Base-by-base conservation (phyloP, 768 basidiomycete genomes). In the Jaapia argillacea region DNA sequence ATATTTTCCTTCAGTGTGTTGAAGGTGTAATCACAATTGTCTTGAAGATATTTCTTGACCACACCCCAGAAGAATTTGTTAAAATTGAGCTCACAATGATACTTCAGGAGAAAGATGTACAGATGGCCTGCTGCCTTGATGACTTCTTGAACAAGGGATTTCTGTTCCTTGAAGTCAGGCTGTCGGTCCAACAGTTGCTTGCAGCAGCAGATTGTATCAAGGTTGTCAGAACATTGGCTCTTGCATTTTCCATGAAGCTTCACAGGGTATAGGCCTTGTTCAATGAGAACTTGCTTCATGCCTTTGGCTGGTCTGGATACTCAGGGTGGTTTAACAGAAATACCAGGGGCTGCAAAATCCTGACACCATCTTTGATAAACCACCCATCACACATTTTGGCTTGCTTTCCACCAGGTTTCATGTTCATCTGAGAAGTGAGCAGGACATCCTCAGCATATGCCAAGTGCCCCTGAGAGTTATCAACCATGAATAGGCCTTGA, bases 381-480 rank as follows among this genome's bases (percentile, higher is more conserved):
- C 60, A 68, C 0, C 62, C 60, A 55, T 55, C 47, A 3, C 52
- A 55, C 45, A 68, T 49, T 1, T 28, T 36, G 2, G 62, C 55
- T 42, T 71, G 69, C 42, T 65, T 64, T 2, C 68, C 66, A 20
- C 65, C 64, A 16, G 66, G 64, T 1, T 50, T 51, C 6, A 61
- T 4, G 51, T 70, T 67, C 63, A 69, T 67, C 4, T 51, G 47
- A 3, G 55, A 54, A 0, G 47, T 57, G 2, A 63, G 42, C 0
- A 71, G 53, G 3, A 67, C 63, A 58, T 69, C 61, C 1, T 44
- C 48, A 1, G 59, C 45, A 55, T 67, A 71, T 40, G 64, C 63
- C 5, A 58, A 54, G 44, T 67, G 65, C 0, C 67, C 68, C 43
- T 69, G 66, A 3, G 67, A 71, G 42, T 70, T 62, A 45, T 70